A percentile compares a stretch with the other conserved stretches of the same genome.
Conservation (phyloP, 768 basidiomycete genomes). For the Suillus placidus region DNA sequence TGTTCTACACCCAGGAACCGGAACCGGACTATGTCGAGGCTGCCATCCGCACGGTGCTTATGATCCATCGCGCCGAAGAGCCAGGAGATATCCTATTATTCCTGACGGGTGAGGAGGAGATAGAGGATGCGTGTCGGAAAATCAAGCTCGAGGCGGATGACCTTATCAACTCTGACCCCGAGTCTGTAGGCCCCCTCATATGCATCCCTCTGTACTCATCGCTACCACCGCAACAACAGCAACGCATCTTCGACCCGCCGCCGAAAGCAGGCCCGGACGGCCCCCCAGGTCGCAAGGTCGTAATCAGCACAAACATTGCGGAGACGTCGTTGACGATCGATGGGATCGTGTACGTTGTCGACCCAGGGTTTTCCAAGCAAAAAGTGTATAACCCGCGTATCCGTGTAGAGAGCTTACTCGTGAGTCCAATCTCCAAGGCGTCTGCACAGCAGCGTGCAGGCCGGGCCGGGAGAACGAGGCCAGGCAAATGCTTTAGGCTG, state of each 20-base stretch:
- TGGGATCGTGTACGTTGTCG: conserved; percentile 98
- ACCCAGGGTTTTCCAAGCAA: conserved; percentile 97
- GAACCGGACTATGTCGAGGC: conserved; percentile 98
- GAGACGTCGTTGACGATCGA: conserved; percentile 98
- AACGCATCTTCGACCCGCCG: conserved; percentile 92
- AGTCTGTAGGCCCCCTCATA: conserved; percentile 79
- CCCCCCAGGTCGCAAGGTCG: conserved; percentile 89
- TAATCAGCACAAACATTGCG: conserved; percentile 96
- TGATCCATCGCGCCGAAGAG: conserved; percentile 96
- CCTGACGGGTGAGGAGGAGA: conserved; percentile 98
- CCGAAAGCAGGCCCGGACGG: conserved; percentile 68
- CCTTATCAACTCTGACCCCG: conserved; percentile 67
- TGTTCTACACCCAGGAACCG: conserved; percentile 92
- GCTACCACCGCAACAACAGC: conserved; percentile 92
- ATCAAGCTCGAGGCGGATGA: conserved; percentile 93
- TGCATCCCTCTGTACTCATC: conserved; percentile 96
- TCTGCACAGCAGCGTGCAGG: conserved; percentile 96
- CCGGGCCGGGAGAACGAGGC: conserved; percentile 92
- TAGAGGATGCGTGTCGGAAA: conserved; percentile 94
- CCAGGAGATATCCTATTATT: conserved; percentile 92
- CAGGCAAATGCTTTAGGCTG: conserved; percentile 95
- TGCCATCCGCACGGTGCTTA: conserved; percentile 93
- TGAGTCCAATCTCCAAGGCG: conserved; percentile 96
- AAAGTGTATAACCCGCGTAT: conserved; percentile 98
- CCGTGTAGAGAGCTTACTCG: conserved; percentile 92